Conservation (phyloP, 371 early-diverging fungal genomes). For the Apophysomyces trapeziformis region DNA sequence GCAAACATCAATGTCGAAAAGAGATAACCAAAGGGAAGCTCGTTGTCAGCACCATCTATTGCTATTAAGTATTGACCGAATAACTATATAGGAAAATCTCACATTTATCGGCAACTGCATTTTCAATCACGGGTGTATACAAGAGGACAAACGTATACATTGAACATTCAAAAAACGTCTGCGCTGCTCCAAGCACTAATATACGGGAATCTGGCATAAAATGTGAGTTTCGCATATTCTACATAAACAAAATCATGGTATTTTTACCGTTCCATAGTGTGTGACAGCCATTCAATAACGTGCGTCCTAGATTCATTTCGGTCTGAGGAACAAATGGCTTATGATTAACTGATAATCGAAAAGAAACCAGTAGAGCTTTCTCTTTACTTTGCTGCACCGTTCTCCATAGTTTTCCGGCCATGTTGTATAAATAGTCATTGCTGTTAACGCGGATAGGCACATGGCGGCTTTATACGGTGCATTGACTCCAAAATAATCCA, state of each 20-base stretch:
- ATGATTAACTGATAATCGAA: background rate
- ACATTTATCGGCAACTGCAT: slow-evolving; percentile 16
- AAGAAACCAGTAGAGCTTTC: background rate
- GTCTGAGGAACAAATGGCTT: background rate
- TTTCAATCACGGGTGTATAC: slow-evolving; percentile 74
- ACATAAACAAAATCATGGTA: background rate
- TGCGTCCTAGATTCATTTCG: slow-evolving; percentile 13
- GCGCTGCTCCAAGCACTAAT: slow-evolving; percentile 69
- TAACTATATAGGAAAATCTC: background rate
- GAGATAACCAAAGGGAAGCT: slow-evolving; percentile 60
- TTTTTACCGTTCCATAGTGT: slow-evolving; percentile 42
- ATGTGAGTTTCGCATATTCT: slow-evolving; percentile 11
- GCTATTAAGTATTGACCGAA: background rate
- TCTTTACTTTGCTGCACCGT: slow-evolving; percentile 29
- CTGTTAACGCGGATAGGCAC: slow-evolving; percentile 51
- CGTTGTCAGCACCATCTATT: background rate
- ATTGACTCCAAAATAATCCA: slow-evolving; percentile 56
- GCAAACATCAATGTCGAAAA: slow-evolving; percentile 80
- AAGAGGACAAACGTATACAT: slow-evolving; percentile 86
- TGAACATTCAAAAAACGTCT: slow-evolving; percentile 76
- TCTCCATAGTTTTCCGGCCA: slow-evolving; percentile 83
- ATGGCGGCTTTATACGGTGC: slow-evolving; percentile 70
- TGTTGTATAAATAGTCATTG: slow-evolving; percentile 46
- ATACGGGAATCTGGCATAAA: slow-evolving; percentile 53
- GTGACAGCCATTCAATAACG: slow-evolving; percentile 20